Evolutionary conservation across 2,329 filamentous ascomycete genomes (phyloP).

Genomic region (Amesomyces nigricolor): DNA sequence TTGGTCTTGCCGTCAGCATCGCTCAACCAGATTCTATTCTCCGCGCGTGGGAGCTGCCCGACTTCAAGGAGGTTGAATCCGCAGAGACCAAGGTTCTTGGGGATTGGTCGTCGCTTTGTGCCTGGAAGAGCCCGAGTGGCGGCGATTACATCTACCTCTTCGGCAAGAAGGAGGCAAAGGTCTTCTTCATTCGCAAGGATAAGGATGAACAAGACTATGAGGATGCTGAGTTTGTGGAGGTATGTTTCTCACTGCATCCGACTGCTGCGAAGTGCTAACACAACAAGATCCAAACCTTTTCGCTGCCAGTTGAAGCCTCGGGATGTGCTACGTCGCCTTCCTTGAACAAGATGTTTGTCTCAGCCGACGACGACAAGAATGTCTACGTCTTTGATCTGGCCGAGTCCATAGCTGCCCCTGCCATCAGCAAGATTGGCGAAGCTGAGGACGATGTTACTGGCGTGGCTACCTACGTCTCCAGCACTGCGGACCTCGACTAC

Average conservation of each 20-base stretch:
- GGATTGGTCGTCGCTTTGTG: slow-evolving; percentile 17
- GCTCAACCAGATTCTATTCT: slow-evolving; percentile 12
- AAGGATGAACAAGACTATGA: not conserved
- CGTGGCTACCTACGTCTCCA: slow-evolving; percentile 9
- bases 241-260: not conserved
- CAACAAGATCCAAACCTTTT: slow-evolving; percentile 9
- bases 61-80: slow-evolving; percentile 9
- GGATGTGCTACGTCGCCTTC: slow-evolving; percentile 12
- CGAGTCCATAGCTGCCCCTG: slow-evolving; percentile 6
- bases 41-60: slow-evolving; percentile 8
- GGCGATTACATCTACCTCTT: slow-evolving; percentile 15
- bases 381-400: slow-evolving; percentile 11
- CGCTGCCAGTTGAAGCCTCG: slow-evolving; percentile 9
- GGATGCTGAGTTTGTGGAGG: slow-evolving; percentile 5
- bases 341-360: slow-evolving; percentile 12
- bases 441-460: slow-evolving; percentile 15
- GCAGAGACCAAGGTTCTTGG: slow-evolving; percentile 7
- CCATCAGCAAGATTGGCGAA: slow-evolving; percentile 8
- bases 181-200: slow-evolving; percentile 8
- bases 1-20: slow-evolving; percentile 12
- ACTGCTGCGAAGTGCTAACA: not conserved
- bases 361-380: slow-evolving; percentile 14
- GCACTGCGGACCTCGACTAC: slow-evolving; percentile 6
- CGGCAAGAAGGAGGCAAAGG: slow-evolving; percentile 11
- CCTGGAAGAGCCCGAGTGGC: slow-evolving; percentile 13